Evolutionary conservation across 1,139 yeast species (phyloP), one percentile per base, ranked within the genome.

Genomic region (Hansenula anomala): DNA sequence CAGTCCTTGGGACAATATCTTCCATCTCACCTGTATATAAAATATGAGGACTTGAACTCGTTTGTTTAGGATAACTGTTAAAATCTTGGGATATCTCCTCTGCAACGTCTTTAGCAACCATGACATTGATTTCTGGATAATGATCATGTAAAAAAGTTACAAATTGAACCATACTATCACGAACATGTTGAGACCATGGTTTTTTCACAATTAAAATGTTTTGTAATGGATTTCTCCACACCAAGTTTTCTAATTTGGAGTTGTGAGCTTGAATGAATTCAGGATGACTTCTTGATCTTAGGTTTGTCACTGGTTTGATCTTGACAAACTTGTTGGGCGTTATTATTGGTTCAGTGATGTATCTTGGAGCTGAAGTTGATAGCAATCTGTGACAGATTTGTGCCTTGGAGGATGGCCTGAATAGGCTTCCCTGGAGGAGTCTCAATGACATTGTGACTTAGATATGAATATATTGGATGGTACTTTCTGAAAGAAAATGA

Each of bases 151-250:
- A 37, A 42, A 67, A 69, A 6, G 69, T 63, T 24, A 88, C 75
- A 46, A 90, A 80, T 38, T 71, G 67, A 10, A 78, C 69, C 75
- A 82, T 75, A 9, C 95, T 89, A 15, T 68, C 66, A 13, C 82
- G 69, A 1, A 87, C 95, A 10, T 67, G 63, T 4, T 66, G 60
- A 40, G 86, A 77, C 82, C 88, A 79, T 1, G 96, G 96, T 58
- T 90, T 90, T 59, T 88, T 89, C 31, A 87, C 86, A 30, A 90
- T 69, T 43, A 82, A 74, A 10, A 90, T 75, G 57, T 90, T 90
- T 44, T 77, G 73, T 13, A 87, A 74, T 1, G 79, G 78, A 10
- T 56, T 53, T 9, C 60, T 61, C 79, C 79, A 79, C 19, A 69
- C 60, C 30, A 78, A 52, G 31, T 72, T 67, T 48, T 69, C 72